Evolutionary conservation across 306 rosid genomes (phyloP), one percentile per base, ranked within the genome.

Genomic region (Crataegus laevigata): DNA sequence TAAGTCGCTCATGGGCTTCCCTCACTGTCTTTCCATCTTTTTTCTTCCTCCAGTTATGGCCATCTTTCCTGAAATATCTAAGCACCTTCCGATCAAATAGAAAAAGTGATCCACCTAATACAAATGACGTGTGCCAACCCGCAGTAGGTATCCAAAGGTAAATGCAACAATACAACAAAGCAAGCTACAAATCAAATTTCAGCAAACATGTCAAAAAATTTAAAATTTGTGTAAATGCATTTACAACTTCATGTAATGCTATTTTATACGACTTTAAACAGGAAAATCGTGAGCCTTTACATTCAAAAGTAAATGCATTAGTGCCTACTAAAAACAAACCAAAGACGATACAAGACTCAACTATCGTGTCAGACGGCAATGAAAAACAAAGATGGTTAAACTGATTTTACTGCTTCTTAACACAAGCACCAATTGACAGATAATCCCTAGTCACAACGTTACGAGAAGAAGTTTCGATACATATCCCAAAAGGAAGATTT

Each of bases 31-130:
- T 93, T 60, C 96, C 98, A 85, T 91, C 96, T 77, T 89, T 93
- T 84, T 93, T 93, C 96, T 91, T 93, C 84, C 96, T 89, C 98
- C 97, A 93, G 69, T 84, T 91, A 83, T 93, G 97, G 25, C 97
- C 97, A 84, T 93, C 97, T 54, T 91, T 93, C 81, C 98, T 87
- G 71, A 93, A 93, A 89, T 91, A 87, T 82, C 98, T 85, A 75
- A 87, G 88, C 75, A 88, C 94, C 83, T 91, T 93, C 75, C 97
- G 96, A 87, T 93, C 96, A 79, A 88, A 93, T 50, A 93, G 85
- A 86, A 89, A 88, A 71, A 93, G 93, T 47, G 98, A 91, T 81
- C 98, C 98, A 83, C 93, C 97, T 93, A 87, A 71, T 77, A 78
- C 24, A 76, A 76, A 62, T 69, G 55, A 62, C 17, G 38, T 28